Evolutionary conservation across 345 rosid species (phyloP).

Genomic region (Firmiana major): DNA sequence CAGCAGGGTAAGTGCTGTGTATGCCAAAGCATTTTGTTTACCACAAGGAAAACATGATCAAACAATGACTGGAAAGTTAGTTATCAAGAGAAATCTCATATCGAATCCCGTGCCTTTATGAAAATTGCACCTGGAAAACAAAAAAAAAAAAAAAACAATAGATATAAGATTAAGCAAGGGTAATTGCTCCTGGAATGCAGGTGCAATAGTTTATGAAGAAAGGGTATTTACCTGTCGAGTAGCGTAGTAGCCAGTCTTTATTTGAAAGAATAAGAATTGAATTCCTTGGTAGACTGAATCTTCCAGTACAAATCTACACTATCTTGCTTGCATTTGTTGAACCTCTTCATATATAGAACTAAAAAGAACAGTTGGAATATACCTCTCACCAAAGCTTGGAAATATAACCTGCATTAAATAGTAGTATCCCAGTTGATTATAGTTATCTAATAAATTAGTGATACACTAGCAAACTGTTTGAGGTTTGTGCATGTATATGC

Average conservation of each 20-base stretch:
- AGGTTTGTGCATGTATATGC: background rate
- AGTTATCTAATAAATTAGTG: background rate
- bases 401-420: constrained; percentile 57
- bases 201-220: background rate
- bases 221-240: constrained; percentile 3
- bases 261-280: background rate
- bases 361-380: constrained; percentile 70
- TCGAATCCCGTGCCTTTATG: background rate
- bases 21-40: background rate
- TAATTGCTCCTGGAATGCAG: background rate
- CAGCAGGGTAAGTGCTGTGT: background rate
- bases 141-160: background rate
- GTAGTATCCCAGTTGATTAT: background rate
- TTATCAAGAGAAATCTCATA: background rate
- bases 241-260: background rate
- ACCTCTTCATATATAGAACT: constrained; percentile 62
- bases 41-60: background rate
- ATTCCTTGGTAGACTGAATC: background rate
- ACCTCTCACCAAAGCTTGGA: constrained; percentile 90
- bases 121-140: constrained; percentile 3
- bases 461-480: background rate
- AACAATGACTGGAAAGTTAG: background rate
- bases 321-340: constrained; percentile 42
- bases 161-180: background rate
- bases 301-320: constrained; percentile 11